Base-by-base conservation (phyloP, 371 early-diverging fungal species). In the Syncephalastrum racemosum region DNA sequence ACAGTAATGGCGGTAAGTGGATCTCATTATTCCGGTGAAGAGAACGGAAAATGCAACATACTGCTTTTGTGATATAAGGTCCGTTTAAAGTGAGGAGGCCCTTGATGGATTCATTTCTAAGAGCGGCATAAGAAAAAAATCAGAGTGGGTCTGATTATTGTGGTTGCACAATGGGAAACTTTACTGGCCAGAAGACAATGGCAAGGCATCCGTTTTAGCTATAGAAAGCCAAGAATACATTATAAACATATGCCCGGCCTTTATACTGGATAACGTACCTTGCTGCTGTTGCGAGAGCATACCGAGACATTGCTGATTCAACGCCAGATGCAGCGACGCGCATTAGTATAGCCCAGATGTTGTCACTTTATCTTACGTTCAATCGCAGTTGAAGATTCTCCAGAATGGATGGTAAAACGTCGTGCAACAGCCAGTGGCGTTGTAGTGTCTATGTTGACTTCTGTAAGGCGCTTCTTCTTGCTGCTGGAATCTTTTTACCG, bases 31-130 rank as follows among this genome's bases (percentile, higher is more conserved):
- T 48, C 48, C 7, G 40, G 7, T 13, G 24, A 20, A 49, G 20
- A 39, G 6, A 10, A 15, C 3, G 8, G 19, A 7, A 23, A 39
- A 7, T 51, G n/a, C 19, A 4, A n/a, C 51, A 45, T 73, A 77
- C 77, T 41, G 70, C 78, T 60, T 73, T 74, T 16, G 68, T 71
- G 18, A 77, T 73, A 53, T 66, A 49, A 0, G 60, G 52, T 10
- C 74, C 74, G 13, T 50, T 59, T 10, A 77, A 42, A 2, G 66
- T 63, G 24, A 77, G 64, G 31, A 68, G 58, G 1, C 78, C 78
- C 55, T 77, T 77, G 20, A 77, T 60, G 1, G 70, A 55, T 22
- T 77, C 78, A 31, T 74, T 68, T 53, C 77, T 77, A 54, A 60
- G 23, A 36, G 41, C n/a, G n/a, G 23, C 19, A 16, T 22, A 23